Base-by-base conservation (phyloP, 192 early-diverging fungal genomes). In the Backusella parvicylindrica region DNA sequence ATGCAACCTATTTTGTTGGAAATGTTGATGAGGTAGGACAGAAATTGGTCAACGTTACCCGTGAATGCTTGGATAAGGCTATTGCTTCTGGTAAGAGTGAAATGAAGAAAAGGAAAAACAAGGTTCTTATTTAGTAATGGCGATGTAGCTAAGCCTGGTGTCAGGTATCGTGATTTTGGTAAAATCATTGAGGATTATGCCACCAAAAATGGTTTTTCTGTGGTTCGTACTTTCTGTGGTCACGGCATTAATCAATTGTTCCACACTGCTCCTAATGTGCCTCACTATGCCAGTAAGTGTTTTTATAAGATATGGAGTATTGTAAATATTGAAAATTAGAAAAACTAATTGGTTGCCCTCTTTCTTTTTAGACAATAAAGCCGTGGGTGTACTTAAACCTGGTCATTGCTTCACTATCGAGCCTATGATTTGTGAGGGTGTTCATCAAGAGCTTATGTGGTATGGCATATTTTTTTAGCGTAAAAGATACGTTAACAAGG, bases 321-420 rank as follows among this genome's bases (percentile, higher is more conserved):
- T 23, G n/a, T 40, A 40, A 21, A 6, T 26, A 11, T 28, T 23
- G 53, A 23, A 60, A 21, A 28, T 26, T 28, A 23, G 53, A 11
- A 60, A 12, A 60, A 28, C 53, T 60, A 60, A 60, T 26, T 13
- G 12, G 5, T 64, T 9, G 11, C 49, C 64, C 53, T 36, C 18
- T 71, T 64, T 36, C 18, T 71, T 7, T 41, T 16, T 69, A 84
- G 83, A 92, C 67, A 98, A 98, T 85, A 98, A 98, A 87, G 95
- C 97, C 2, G 88, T 98, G 63, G 98, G 98, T 31, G 88, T 94
- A 1, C 96, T 98, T 92, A 97, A 97, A 84, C 85, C 93, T 26
- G 98, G 98, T 31, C 96, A 98, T 75, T 87, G 90, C 50, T 99
- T 99, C 76, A 99, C 98, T 13, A 99, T 99, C 68, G 98, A 99